Conservation (phyloP, 1,284 basidiomycete genomes). For the Ceratobasidium sp. region DNA sequence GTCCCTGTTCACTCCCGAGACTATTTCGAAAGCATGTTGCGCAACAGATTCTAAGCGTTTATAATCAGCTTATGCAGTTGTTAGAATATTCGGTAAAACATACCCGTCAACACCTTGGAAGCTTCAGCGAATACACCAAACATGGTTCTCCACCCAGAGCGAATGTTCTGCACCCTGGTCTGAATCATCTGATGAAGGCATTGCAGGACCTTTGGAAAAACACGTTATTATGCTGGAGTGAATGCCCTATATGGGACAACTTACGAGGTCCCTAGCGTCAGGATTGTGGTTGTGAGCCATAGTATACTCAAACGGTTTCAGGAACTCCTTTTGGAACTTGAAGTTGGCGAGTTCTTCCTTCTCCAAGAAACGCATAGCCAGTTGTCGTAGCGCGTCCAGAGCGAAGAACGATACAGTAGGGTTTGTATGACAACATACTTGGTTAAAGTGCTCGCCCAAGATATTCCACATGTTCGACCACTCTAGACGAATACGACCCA, state of each 20-base stretch:
- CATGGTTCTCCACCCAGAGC: slow-evolving; percentile 99
- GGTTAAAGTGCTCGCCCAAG: slow-evolving; percentile 98
- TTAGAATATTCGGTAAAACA: slow-evolving; percentile 49
- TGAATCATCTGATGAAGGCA: slow-evolving; percentile 99
- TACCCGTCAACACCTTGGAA: slow-evolving; percentile 91
- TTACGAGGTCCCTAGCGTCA: slow-evolving; percentile 96
- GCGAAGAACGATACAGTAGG: slow-evolving; percentile 98
- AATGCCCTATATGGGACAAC: slow-evolving; percentile 48
- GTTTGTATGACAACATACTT: slow-evolving; percentile 98
- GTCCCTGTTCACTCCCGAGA: slow-evolving; percentile 89
- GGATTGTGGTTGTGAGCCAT: slow-evolving; percentile 97
- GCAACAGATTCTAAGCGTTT: slow-evolving; percentile 82
- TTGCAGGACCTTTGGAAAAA: slow-evolving; percentile 80
- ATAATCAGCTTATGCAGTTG: slow-evolving; percentile 23
- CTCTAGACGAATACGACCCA: slow-evolving; percentile 97
- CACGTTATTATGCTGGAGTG: slow-evolving; percentile 24
- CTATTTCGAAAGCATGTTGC: slow-evolving; percentile 95
- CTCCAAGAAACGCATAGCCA: slow-evolving; percentile 98
- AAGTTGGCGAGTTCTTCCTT: slow-evolving; percentile 99
- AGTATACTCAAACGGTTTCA: slow-evolving; percentile 98
- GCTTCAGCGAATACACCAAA: slow-evolving; percentile 98
- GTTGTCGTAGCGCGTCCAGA: slow-evolving; percentile 95
- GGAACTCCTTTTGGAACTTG: slow-evolving; percentile 99
- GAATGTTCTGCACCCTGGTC: slow-evolving; percentile 92
- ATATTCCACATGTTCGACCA: slow-evolving; percentile 99